These are phyloP conservation scores for Ceratobasidium theobromae DNA, from an alignment of 1,284 basidiomycete species.

Conservation along the genomic window DNA sequence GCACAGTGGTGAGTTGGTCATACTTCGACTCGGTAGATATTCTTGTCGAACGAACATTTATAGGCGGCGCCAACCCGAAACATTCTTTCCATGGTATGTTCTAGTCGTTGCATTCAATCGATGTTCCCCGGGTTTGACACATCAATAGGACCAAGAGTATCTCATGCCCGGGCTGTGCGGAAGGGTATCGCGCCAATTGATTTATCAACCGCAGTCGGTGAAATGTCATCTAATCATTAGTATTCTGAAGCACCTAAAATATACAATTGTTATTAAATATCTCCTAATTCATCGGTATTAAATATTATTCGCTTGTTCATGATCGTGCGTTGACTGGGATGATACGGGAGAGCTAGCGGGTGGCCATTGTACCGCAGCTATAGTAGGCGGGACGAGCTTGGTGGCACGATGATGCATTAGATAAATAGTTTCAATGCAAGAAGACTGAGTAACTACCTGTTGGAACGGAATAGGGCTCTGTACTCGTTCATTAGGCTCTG, in stretches of 20 bases:
- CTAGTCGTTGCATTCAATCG: background rate
- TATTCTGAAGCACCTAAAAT: background rate
- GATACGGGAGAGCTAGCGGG: slow-evolving; percentile 2
- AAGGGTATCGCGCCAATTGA: background rate
- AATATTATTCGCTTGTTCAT: background rate
- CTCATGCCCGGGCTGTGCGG: background rate
- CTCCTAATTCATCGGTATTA: background rate
- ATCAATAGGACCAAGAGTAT: slow-evolving; percentile 4
- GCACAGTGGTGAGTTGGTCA: slow-evolving; percentile 17
- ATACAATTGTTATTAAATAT: slow-evolving; percentile 5
- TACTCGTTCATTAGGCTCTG: slow-evolving; percentile 27
- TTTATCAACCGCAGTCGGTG: background rate
- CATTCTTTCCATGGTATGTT: slow-evolving; percentile 27
- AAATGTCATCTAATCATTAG: background rate
- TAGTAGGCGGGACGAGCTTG: slow-evolving; percentile 20
- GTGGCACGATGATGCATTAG: background rate
- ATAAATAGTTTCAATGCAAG: background rate
- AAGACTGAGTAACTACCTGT: background rate
- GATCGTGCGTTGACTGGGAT: slow-evolving; percentile 5
- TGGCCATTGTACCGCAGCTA: slow-evolving; percentile 27
- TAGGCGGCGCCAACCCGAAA: slow-evolving; percentile 27
- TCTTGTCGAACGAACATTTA: background rate
- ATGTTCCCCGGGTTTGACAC: background rate
- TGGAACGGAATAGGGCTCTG: slow-evolving; percentile 26
- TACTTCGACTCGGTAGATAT: background rate